Conservation (phyloP, 1,284 basidiomycete species). For the Apiotrichum gamsii region DNA sequence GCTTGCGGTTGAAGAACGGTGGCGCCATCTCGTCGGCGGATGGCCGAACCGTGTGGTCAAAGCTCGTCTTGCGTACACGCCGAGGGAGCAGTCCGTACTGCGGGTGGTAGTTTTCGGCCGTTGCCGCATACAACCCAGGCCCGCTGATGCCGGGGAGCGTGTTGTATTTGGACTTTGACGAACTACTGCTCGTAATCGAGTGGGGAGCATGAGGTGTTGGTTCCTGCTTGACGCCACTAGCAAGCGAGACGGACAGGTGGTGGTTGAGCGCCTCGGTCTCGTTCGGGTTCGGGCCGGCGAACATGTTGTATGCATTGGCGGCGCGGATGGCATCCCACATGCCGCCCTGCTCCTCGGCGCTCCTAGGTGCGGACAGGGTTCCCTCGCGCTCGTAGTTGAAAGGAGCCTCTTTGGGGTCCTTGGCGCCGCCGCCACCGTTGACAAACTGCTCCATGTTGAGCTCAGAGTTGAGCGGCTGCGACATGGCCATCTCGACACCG, state of each 20-base stretch:
- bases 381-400: constrained; percentile 6
- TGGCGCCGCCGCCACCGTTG: not conserved
- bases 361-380: no score
- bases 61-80: constrained; percentile 82
- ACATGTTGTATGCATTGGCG: constrained; percentile 21
- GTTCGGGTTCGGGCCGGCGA: constrained; percentile 4
- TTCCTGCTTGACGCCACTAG: constrained; percentile 1
- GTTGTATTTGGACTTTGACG: constrained; percentile 9
- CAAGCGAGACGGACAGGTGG: constrained; percentile 6
- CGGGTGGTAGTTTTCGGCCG: constrained; percentile 46
- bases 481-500: constrained; percentile 19
- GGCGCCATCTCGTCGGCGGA: constrained; percentile 18
- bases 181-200: not conserved
- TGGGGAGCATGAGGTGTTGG: constrained; percentile 1
- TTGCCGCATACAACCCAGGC: constrained; percentile 39
- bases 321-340: constrained; percentile 14
- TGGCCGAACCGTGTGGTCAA: constrained; percentile 70
- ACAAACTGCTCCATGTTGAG: constrained; percentile 21
- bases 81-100: constrained; percentile 59
- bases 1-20: constrained; percentile 26
- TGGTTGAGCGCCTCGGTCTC: not conserved
- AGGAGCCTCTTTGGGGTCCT: constrained; percentile 9
- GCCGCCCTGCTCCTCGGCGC: no score
- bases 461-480: constrained; percentile 17
- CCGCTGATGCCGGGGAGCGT: constrained; percentile 44